Evolutionary conservation across 169 alveolate species (phyloP).

Genomic region (Fabrea salina): DNA sequence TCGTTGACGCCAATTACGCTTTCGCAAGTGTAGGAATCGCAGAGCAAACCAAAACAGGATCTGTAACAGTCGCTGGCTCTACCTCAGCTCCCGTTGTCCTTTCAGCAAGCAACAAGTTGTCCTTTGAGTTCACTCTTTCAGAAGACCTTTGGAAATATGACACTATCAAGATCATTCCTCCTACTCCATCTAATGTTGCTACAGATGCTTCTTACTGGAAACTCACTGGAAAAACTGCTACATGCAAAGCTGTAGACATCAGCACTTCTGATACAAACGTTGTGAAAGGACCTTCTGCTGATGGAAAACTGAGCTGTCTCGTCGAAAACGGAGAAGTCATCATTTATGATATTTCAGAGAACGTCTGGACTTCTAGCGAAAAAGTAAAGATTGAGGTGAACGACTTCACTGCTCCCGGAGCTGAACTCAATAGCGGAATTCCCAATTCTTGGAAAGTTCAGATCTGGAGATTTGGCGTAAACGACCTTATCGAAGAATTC

Average conservation of each 20-base stretch:
- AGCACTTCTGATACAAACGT: background rate
- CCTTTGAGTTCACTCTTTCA: background rate
- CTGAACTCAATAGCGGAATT: background rate
- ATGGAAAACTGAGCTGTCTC: background rate
- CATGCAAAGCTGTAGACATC: background rate
- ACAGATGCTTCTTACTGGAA: background rate
- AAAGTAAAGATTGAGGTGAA: conserved; percentile 7
- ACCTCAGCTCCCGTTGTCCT: background rate
- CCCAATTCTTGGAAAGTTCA: background rate
- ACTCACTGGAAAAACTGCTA: background rate
- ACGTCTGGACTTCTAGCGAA: background rate
- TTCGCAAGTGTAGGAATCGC: background rate
- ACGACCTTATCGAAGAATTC: background rate
- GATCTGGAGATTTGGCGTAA: conserved; percentile 9
- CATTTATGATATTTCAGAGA: background rate
- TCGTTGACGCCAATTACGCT: background rate
- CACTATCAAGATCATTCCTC: background rate
- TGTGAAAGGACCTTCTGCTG: background rate
- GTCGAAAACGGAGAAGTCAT: background rate
- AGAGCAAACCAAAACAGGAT: background rate
- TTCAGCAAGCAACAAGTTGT: background rate
- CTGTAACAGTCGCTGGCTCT: background rate
- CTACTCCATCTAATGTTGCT: conserved; percentile 9
- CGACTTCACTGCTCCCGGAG: background rate
- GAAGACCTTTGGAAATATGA: conserved; percentile 28